A percentile compares a stretch with the other conserved stretches of the same genome.
These are phyloP conservation scores for Flagelloscypha sp. DNA, from an alignment of 768 basidiomycete genomes.

Conservation along the genomic window DNA sequence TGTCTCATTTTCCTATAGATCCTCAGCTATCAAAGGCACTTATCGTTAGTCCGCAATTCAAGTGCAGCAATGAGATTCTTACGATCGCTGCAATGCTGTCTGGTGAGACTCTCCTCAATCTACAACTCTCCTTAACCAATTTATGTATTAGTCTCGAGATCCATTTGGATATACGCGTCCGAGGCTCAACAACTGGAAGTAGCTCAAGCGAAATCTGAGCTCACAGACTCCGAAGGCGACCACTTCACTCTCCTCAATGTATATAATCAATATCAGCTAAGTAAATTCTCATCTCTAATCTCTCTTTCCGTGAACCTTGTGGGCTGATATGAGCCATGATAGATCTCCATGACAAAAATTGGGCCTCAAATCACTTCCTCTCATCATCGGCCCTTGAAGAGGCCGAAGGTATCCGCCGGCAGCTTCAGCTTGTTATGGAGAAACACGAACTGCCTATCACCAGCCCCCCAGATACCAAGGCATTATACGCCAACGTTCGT, in stretches of 20 bases:
- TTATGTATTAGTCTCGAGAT: slow-evolving; percentile 26
- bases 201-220: slow-evolving; percentile 27
- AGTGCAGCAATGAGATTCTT: slow-evolving; percentile 28
- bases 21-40: slow-evolving; percentile 31
- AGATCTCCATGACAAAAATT: slow-evolving; percentile 25
- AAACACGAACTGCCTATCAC: slow-evolving; percentile 25
- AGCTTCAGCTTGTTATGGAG: slow-evolving; percentile 28
- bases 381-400: slow-evolving; percentile 24
- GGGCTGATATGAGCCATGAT: neutral
- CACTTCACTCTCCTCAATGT: slow-evolving; percentile 32
- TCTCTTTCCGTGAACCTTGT: too few relatives aligned
- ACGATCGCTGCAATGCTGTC: slow-evolving; percentile 30
- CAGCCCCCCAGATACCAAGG: slow-evolving; percentile 25
- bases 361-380: slow-evolving; percentile 31
- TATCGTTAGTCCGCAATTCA: slow-evolving; percentile 27
- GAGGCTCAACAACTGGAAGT: slow-evolving; percentile 28
- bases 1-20: slow-evolving; percentile 34
- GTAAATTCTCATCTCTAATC: too few relatives aligned
- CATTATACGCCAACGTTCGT: slow-evolving; percentile 28
- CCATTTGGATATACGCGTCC: slow-evolving; percentile 38
- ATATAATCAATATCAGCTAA: slow-evolving; percentile 28
- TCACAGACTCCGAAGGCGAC: slow-evolving; percentile 29
- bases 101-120: slow-evolving; percentile 6
- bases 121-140: neutral
- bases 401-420: slow-evolving; percentile 29